Evolutionary conservation across 352 stramenopile species (phyloP).

Genomic region (Labyrinthula sp.): DNA sequence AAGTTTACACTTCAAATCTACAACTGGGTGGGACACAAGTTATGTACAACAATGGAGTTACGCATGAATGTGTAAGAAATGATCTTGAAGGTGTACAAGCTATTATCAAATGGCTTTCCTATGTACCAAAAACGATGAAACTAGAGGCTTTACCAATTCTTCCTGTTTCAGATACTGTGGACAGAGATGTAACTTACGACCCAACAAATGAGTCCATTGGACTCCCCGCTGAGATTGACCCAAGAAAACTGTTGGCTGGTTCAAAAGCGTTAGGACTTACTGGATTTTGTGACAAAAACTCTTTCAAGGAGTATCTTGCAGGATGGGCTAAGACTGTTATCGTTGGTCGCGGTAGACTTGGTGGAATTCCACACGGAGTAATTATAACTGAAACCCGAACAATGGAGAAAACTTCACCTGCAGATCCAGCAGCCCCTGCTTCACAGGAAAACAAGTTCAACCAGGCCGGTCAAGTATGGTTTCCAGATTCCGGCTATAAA

Average conservation of each 20-base stretch:
- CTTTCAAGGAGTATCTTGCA: constrained; percentile 89
- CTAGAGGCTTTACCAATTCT: constrained; percentile 41
- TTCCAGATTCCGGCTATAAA: constrained; percentile 98
- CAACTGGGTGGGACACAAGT: constrained; percentile 96
- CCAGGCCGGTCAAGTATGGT: constrained; percentile 98
- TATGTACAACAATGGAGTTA: constrained; percentile 98
- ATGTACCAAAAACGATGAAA: constrained; percentile 76
- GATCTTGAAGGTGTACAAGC: constrained; percentile 79
- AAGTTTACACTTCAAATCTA: constrained; percentile 98
- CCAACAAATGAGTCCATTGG: constrained; percentile 73
- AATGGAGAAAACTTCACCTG: constrained; percentile 80
- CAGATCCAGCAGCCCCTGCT: constrained; percentile 82
- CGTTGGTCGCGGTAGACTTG: constrained; percentile 80
- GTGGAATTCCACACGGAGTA: constrained; percentile 91
- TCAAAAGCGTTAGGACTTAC: constrained; percentile 47
- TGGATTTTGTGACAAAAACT: constrained; percentile 93
- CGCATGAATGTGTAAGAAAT: constrained; percentile 83
- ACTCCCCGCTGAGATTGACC: constrained; percentile 57
- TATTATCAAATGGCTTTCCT: constrained; percentile 93
- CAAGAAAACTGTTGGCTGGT: constrained; percentile 67
- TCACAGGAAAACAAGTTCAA: constrained; percentile 86
- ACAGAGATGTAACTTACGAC: constrained; percentile 60
- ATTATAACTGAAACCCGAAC: constrained; percentile 94
- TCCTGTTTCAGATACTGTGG: constrained; percentile 50
- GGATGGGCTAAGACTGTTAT: constrained; percentile 98